A percentile compares a stretch with the other conserved stretches of the same genome.
Evolutionary conservation across 495 filamentous ascomycete species (phyloP).

Genomic region (Terfezia claveryi): DNA sequence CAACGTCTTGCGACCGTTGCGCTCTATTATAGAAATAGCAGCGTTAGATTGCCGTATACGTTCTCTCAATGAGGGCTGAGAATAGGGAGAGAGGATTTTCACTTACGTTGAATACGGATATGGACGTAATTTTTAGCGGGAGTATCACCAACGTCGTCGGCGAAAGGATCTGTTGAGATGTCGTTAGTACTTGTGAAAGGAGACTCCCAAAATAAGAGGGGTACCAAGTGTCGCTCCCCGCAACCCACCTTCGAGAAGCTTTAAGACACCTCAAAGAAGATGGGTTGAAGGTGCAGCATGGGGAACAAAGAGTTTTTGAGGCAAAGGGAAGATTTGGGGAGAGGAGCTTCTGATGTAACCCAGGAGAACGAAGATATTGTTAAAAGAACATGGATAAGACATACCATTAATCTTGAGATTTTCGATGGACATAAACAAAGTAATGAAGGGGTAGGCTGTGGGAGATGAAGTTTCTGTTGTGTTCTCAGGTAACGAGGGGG

Average conservation of each 20-base stretch:
- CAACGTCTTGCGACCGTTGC: slow-evolving; percentile 99
- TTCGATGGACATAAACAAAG: slow-evolving; percentile 97
- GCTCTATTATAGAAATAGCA: slow-evolving; percentile 36
- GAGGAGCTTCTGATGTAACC: no score
- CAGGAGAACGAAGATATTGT: no score
- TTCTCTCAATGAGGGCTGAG: neutral
- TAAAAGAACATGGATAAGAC: slow-evolving; percentile 20
- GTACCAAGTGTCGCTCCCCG: neutral
- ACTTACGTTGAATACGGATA: slow-evolving; percentile 98
- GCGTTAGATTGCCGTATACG: slow-evolving; percentile 3
- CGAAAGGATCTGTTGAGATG: slow-evolving; percentile 71
- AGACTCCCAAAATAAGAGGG: neutral
- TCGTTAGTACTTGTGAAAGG: slow-evolving; percentile 1
- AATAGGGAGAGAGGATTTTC: slow-evolving; percentile 3
- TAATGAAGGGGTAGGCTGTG: neutral
- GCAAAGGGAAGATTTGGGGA: no score
- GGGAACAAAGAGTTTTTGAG: slow-evolving; percentile 1
- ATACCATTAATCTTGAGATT: slow-evolving; percentile 98
- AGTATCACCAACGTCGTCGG: slow-evolving; percentile 99
- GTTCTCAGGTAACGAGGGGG: neutral
- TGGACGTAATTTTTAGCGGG: slow-evolving; percentile 98
- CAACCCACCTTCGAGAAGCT: neutral
- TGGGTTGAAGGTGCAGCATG: slow-evolving; percentile 15
- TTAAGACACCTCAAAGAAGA: neutral
- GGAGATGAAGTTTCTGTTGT: neutral